Base-by-base conservation (phyloP, 1,139 yeast genomes). In the Ashbya aceris region DNA sequence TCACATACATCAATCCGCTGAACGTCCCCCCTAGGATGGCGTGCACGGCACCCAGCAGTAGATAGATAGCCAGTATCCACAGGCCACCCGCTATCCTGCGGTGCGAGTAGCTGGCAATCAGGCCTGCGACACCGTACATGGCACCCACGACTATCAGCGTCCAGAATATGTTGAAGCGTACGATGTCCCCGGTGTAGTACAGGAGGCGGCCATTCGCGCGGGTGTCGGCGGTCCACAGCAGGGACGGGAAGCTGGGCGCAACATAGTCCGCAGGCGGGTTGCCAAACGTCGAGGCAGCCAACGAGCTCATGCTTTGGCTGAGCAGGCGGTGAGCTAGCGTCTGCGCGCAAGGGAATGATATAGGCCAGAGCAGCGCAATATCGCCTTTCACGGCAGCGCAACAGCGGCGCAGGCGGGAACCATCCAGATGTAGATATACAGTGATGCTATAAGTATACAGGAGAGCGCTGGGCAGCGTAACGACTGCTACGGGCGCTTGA, bases 121-220 rank as follows among this genome's bases (percentile, higher is more conserved):
- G 37, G 0, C 93, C 95, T 0, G 91, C 82, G 1, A 76, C 66
- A 2, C 69, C 60, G 60, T 86, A 86, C 49, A 84, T 72, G 2
- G 72, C 75, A 0, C 71, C 71, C 57, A 75, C 80, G 49, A 85
- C 64, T 10, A 87, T 78, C 40, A 91, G 55, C 7, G 83, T 73
- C 98, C 98, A 91, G 50, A 65, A 71, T 6, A 85, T 69, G 0
- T 95, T 84, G 67, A 85, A 91, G 51, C 64, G 64, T 95, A 95
- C 87, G n/a, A 89, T 76, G 54, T 87, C 96, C 29, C 59, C 51
- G 2, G 79, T 66, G 53, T 77, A 75, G 64, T 85, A 89, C 9
- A 91, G 71, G 49, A 71, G 77, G 38, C 87, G 71, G 20, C 70
- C 60, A 27, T 71, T 64, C 62, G 71, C 82, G 31, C 60, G 52